Evolutionary conservation across 495 filamentous ascomycete species (phyloP), one percentile per base, ranked within the genome.

Genomic region (Lasiosphaeria hispida): DNA sequence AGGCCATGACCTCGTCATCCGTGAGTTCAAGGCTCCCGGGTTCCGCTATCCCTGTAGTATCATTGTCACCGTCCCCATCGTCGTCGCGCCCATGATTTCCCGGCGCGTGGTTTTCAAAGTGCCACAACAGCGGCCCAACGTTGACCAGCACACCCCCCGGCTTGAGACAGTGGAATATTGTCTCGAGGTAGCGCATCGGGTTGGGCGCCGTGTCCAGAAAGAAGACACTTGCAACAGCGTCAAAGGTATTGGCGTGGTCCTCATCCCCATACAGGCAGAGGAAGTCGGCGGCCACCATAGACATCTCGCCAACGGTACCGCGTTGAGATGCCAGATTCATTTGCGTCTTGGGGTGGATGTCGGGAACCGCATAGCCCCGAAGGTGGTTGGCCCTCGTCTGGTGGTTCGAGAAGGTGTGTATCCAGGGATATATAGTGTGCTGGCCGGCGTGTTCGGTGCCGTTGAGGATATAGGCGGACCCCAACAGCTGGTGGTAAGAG

Each of bases 201-300:
- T 97, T 96, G 14, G 92, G 91, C 23, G 94, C 94, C 4, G 94
- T 98, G 69, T 98, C 95, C 34, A 98, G 87, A 76, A 97, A 98
- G 70, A 97, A 98, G 4, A 96, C 88, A 4, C 88, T 89, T 1
- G 87, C 84, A 2, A 98, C 91, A 0, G 86, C 92, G 66, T 96
- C 87, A 69, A 90, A 97, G 0, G 64, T 65, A 2, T 79, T 82
- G 30, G 72, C 71, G 47, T 89, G 80, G 14, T 77, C 74, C 1
- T 79, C 74, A 47, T 83, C 67, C 37, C 73, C 79, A 71, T 98
- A 97, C 3, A 89, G 65, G 5, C 87, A 83, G 48, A 90, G 77
- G 67, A 97, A 97, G 64, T 97, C 91, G 4, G 86, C 87, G 4
- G 89, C 84, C 6, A 83, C 82, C 92, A 97, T 96, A 64, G 81